Conservation (phyloP, 2,329 filamentous ascomycete species). For the Colletotrichum lentis region DNA sequence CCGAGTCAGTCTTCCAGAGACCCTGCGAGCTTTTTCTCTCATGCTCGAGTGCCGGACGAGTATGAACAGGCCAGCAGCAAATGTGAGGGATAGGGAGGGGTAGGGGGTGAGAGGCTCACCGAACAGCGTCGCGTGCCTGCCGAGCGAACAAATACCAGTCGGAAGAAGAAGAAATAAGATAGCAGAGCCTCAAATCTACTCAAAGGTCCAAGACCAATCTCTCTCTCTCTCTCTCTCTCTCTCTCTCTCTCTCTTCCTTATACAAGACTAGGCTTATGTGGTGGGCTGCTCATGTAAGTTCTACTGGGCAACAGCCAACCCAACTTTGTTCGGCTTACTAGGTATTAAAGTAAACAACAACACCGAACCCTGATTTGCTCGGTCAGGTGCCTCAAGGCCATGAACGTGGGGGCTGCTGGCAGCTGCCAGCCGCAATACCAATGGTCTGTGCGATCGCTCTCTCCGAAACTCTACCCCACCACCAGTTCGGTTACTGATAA, state of each 20-base stretch:
- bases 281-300: not conserved
- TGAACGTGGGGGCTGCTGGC: not conserved
- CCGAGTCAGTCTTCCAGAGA: not conserved
- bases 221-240: not conserved
- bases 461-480: not conserved
- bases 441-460: not conserved
- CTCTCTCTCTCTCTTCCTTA: not conserved
- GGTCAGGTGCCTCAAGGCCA: too few relatives aligned
- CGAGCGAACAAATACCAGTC: not conserved
- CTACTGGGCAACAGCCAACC: not conserved
- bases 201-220: not conserved
- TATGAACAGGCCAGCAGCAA: not conserved
- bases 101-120: not conserved
- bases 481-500: not conserved
- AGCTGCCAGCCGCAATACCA: not conserved
- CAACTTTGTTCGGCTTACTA: not conserved
- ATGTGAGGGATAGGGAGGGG: not conserved
- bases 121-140: not conserved
- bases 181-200: not conserved
- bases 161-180: too few relatives aligned
- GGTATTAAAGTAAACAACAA: conserved; percentile 11
- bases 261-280: not conserved
- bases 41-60: not conserved
- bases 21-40: not conserved
- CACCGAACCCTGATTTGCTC: not conserved